Conservation (phyloP, 2,329 filamentous ascomycete species). For the Clarireedia paspali region DNA sequence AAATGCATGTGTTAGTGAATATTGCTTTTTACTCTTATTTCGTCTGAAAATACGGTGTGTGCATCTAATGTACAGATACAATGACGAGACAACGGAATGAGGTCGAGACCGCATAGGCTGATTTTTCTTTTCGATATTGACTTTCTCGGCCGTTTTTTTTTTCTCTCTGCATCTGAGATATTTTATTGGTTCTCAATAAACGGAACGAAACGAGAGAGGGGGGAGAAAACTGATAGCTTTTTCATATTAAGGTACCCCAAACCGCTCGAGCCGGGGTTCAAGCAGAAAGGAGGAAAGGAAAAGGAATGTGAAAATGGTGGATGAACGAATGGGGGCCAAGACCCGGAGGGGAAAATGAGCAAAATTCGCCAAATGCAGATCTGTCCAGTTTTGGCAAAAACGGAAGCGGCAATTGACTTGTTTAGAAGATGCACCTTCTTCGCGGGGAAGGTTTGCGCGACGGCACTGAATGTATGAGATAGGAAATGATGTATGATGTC, state of each 20-base stretch:
- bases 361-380: slow-evolving; percentile 3
- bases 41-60: neutral
- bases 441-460: slow-evolving; percentile 20
- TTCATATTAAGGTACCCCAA: neutral
- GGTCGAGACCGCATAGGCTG: neutral
- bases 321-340: slow-evolving; percentile 3
- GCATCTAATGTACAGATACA: neutral
- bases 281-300: neutral
- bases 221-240: neutral
- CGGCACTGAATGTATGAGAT: slow-evolving; percentile 25
- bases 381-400: slow-evolving; percentile 1
- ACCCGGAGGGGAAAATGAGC: neutral
- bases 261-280: neutral
- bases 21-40: too few species aligned
- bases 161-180: neutral
- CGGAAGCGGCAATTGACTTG: slow-evolving; percentile 18
- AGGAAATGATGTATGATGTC: slow-evolving; percentile 13
- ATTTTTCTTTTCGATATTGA: neutral
- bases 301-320: neutral
- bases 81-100: neutral
- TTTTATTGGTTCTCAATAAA: too few species aligned
- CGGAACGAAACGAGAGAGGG: neutral
- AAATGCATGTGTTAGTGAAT: too few species aligned
- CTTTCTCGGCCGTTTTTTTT: too few species aligned
- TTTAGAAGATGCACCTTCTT: slow-evolving; percentile 12